Evolutionary conservation across 352 stramenopile species (phyloP), one percentile per base, ranked within the genome.

Genomic region (Thalassiosira exigua): DNA sequence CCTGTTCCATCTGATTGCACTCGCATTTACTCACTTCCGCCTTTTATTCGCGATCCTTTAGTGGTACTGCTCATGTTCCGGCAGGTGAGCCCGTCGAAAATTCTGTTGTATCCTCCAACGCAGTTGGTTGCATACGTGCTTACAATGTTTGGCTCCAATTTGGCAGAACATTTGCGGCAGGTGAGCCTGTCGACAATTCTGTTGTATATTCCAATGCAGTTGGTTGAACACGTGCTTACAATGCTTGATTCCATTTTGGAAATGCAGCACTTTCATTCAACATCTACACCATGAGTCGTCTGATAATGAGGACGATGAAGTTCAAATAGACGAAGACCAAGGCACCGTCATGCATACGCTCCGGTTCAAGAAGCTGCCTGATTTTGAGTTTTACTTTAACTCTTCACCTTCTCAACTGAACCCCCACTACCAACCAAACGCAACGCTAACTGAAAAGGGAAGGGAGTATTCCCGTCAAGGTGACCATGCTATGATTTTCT

Each of bases 311-410:
- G 11, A 29, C 30, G 51, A 33, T 11, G 11, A 21, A 39, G n/a
- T 48, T 14, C 14, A 30, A 1, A 59, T 36, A 24, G 41, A 33
- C 22, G 53, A 62, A 26, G 39, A 39, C 36, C 29, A 54, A 30
- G 60, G 44, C 27, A 24, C 70, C 24, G 33, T 78, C 9, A 32
- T 56, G 36, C n/a, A n/a, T n/a, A 68, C 22, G 30, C 51, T 80
- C 61, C 52, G 32, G 11, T 54, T 60, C 21, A 26, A 14, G 3
- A 66, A 33, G 52, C 33, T 79, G 14, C 66, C 53, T 39, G 79
- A 88, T 5, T 93, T 91, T 77, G 69, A 74, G 11, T 85, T 93
- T 44, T 92, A 85, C 41, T 93, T 90, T 60, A 93, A 93, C 58
- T 83, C 79, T 39, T 79, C 78, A 17, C 84, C 84, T 3, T 84